A percentile compares a stretch with the other conserved stretches of the same genome.
phyloP scores from a whole-genome alignment of 305 asterid species.

The Stenogyne calaminthoides region DNA sequence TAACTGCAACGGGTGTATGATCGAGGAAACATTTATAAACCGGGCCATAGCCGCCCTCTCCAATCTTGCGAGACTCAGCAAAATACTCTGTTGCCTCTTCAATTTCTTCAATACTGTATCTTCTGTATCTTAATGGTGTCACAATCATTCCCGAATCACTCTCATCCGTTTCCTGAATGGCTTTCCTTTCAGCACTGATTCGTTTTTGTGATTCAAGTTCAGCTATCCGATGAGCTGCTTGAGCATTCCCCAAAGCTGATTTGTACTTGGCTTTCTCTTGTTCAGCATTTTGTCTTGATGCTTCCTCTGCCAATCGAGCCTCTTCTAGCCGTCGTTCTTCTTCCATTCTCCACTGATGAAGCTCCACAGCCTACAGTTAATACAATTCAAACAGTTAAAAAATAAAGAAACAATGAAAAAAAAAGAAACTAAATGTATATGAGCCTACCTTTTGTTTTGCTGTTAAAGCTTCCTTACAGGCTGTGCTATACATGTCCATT shows the following conservation, averaged over 20 bases:
- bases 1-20: constrained; percentile 83
- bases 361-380: constrained; percentile 66
- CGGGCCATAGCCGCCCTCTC: constrained; percentile 98
- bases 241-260: constrained; percentile 41
- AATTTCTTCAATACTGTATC: constrained; percentile 73
- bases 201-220: constrained; percentile 52
- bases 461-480: constrained; percentile 80
- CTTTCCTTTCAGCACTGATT: constrained; percentile 41
- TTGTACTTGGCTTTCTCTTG: constrained; percentile 44
- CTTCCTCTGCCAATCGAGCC: constrained; percentile 52
- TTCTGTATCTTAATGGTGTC: constrained; percentile 55
- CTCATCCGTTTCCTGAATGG: constrained; percentile 37
- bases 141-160: constrained; percentile 13
- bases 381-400: not conserved
- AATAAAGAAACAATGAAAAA: not conserved
- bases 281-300: constrained; percentile 38
- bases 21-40: constrained; percentile 83
- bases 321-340: constrained; percentile 75
- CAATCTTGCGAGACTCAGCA: constrained; percentile 56
- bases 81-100: constrained; percentile 73
- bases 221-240: constrained; percentile 54
- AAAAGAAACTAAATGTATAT: not conserved
- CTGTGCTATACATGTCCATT: constrained; percentile 89
- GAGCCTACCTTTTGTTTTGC: constrained; percentile 79
- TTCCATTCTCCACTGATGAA: constrained; percentile 73